Conservation (phyloP, 2,329 filamentous ascomycete genomes). For the Exophiala spinifera region DNA sequence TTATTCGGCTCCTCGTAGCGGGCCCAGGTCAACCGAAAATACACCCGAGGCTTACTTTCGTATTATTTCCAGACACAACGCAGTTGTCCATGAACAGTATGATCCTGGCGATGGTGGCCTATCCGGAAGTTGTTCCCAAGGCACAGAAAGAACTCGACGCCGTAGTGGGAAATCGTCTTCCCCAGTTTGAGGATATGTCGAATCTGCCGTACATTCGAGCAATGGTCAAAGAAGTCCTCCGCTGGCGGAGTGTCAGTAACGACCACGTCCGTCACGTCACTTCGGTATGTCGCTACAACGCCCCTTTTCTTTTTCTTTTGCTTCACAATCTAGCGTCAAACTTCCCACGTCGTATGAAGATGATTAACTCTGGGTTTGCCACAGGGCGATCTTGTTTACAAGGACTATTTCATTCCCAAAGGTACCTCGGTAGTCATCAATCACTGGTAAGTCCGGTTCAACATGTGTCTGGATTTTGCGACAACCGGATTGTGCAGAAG, state of each 20-base stretch:
- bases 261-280: slow-evolving; percentile 9
- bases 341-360: too few species aligned
- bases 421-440: neutral
- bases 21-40: too few species aligned
- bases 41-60: too few species aligned
- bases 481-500: too few species aligned
- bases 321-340: too few species aligned
- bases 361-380: neutral
- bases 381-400: neutral
- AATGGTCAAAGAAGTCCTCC: slow-evolving; percentile 33
- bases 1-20: too few species aligned
- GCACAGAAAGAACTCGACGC: slow-evolving; percentile 5
- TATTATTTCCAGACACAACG: slow-evolving; percentile 1
- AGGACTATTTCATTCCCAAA: neutral
- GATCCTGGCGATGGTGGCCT: neutral
- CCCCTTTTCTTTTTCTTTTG: neutral
- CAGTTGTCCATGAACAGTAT: neutral
- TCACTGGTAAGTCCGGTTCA: neutral
- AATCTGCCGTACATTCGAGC: slow-evolving; percentile 35
- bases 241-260: slow-evolving; percentile 27
- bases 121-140: neutral
- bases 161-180: slow-evolving; percentile 3
- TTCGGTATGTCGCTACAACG: neutral
- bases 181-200: slow-evolving; percentile 34
- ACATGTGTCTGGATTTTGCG: too few species aligned